Conservation (phyloP, 768 basidiomycete species). For the Psilocybe azurescens region DNA sequence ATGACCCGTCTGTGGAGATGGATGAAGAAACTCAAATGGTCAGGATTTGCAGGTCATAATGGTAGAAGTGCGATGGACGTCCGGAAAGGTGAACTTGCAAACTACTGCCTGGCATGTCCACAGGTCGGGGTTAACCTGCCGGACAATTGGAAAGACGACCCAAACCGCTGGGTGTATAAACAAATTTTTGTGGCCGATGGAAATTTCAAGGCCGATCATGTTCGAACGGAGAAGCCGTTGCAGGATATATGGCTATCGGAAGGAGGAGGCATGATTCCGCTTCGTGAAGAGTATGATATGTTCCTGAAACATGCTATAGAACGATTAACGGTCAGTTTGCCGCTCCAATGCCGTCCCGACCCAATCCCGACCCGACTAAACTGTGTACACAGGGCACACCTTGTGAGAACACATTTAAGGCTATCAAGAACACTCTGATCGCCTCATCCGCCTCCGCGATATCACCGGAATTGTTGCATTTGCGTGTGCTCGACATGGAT, state of each 20-base stretch:
- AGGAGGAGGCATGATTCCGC: slow-evolving; percentile 22
- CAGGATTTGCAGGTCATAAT: neutral
- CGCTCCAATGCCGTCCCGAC: neutral
- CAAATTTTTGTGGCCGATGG: slow-evolving; percentile 18
- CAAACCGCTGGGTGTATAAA: neutral
- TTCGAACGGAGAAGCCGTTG: slow-evolving; percentile 5
- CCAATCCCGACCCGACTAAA: too few relatives aligned
- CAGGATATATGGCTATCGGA: slow-evolving; percentile 22
- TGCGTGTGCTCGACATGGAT: slow-evolving; percentile 25
- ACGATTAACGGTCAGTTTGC: slow-evolving; percentile 11
- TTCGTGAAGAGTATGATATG: slow-evolving; percentile 5
- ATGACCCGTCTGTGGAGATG: too few relatives aligned
- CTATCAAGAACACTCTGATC: slow-evolving; percentile 13
- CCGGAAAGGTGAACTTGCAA: slow-evolving; percentile 8
- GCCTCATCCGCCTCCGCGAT: slow-evolving; percentile 15
- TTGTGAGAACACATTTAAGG: slow-evolving; percentile 22
- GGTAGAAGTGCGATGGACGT: neutral
- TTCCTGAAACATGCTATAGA: slow-evolving; percentile 18
- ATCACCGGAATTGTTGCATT: slow-evolving; percentile 20
- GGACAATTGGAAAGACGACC: neutral
- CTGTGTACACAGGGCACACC: slow-evolving; percentile 14
- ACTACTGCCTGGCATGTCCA: slow-evolving; percentile 23
- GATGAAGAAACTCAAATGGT: too few relatives aligned
- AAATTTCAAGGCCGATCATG: slow-evolving; percentile 26
- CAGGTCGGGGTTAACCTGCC: slow-evolving; percentile 20